These are phyloP conservation scores for Dothistroma pini DNA, from an alignment of 2,329 filamentous ascomycete species.

Conservation along the genomic window DNA sequence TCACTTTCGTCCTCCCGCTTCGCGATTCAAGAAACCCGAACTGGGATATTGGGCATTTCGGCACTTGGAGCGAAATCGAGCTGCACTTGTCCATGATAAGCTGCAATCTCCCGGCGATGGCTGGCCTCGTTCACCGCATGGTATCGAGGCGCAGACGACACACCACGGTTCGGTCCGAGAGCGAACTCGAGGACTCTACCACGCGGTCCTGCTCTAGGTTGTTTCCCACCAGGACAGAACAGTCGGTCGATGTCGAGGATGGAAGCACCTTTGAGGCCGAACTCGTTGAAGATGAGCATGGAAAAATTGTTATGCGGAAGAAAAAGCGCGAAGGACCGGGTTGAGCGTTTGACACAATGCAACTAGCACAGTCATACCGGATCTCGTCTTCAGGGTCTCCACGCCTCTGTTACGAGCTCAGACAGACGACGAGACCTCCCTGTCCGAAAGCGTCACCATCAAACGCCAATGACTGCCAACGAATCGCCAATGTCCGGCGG, in stretches of 20 bases:
- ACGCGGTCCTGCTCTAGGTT: neutral
- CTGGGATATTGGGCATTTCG: conserved; percentile 15
- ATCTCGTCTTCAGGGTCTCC: no score
- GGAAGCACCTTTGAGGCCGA: neutral
- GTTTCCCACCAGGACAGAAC: neutral
- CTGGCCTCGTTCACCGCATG: conserved; percentile 13
- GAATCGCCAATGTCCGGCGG: no score
- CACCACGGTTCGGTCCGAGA: neutral
- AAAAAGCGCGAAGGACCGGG: neutral
- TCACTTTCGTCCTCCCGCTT: conserved; percentile 12
- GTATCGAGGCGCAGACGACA: neutral
- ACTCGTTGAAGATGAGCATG: neutral
- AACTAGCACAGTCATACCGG: no score
- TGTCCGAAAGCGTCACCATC: no score
- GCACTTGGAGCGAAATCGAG: conserved; percentile 11
- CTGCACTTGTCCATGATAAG: conserved; percentile 12
- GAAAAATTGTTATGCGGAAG: neutral
- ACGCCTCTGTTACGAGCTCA: no score
- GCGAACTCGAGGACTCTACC: neutral
- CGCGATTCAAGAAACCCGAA: conserved; percentile 13
- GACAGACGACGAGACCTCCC: no score
- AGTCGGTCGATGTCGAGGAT: neutral
- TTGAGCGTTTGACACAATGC: neutral
- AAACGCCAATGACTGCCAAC: no score
- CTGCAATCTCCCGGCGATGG: conserved; percentile 16